Percentiles rank a stretch among this genome's conserved stretches.
Evolutionary conservation across 2,329 filamentous ascomycete genomes (phyloP).

Genomic region (Botryotinia convoluta): DNA sequence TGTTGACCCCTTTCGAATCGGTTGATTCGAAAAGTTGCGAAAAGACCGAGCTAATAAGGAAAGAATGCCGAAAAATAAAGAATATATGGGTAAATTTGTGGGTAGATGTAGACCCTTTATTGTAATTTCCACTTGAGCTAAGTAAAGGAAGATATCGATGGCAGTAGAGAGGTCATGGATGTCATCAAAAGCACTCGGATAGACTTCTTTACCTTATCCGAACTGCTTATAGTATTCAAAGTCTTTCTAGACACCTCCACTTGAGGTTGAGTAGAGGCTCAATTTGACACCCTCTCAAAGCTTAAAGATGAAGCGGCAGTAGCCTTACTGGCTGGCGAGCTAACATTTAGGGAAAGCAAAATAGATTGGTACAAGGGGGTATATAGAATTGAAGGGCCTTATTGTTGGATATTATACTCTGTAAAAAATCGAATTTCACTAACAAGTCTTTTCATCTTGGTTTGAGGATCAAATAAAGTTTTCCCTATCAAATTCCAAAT

Average conservation of each 20-base stretch:
- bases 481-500: neutral
- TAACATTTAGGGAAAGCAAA: neutral
- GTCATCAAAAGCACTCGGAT: neutral
- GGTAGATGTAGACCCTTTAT: neutral
- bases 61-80: neutral
- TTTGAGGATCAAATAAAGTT: neutral
- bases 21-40: neutral
- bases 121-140: neutral
- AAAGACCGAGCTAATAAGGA: neutral
- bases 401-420: neutral
- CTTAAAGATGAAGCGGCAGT: neutral
- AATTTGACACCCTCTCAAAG: neutral
- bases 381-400: neutral
- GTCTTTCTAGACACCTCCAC: neutral
- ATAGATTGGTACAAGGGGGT: neutral
- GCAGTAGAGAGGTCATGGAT: neutral
- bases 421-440: neutral
- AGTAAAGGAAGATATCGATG: neutral
- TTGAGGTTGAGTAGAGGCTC: constrained; percentile 1
- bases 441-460: neutral
- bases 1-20: neutral
- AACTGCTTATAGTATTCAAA: neutral
- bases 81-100: neutral
- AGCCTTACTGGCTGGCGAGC: neutral
- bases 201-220: constrained; percentile 4